Evolutionary conservation across 257 asterid genomes (phyloP).

Genomic region (Cynanchum wilfordii): DNA sequence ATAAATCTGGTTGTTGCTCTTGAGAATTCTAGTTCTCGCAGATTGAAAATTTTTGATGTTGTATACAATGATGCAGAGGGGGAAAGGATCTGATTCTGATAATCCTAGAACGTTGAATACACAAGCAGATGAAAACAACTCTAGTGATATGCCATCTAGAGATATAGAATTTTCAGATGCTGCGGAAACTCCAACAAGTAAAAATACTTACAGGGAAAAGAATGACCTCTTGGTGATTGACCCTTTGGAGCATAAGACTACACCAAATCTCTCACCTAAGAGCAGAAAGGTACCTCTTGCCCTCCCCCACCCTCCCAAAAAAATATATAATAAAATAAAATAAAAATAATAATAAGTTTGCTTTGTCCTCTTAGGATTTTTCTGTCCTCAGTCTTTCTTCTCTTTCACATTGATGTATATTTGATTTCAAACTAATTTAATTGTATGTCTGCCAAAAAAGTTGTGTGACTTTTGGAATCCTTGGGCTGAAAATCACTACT

Average conservation of each 20-base stretch:
- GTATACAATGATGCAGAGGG: slow-evolving; percentile 23
- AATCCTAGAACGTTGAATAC: slow-evolving; percentile 32
- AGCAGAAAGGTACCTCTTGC: slow-evolving; percentile 36
- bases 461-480: not conserved
- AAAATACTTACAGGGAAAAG: slow-evolving; percentile 26
- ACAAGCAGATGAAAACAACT: slow-evolving; percentile 30
- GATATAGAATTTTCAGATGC: slow-evolving; percentile 20
- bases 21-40: not conserved
- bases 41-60: not conserved
- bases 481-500: not conserved
- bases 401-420: not conserved
- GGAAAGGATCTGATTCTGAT: slow-evolving; percentile 30
- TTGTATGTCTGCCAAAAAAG: not conserved
- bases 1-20: slow-evolving; percentile 5
- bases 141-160: slow-evolving; percentile 29
- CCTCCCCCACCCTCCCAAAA: not conserved
- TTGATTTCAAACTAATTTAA: not conserved
- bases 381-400: not conserved
- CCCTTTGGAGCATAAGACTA: slow-evolving; percentile 33
- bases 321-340: not conserved
- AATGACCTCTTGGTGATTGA: slow-evolving; percentile 27
- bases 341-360: not conserved
- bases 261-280: slow-evolving; percentile 25
- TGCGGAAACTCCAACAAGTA: slow-evolving; percentile 20
- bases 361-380: not conserved